These are phyloP conservation scores for Hyphopichia homilentoma DNA, from an alignment of 805 yeast genomes.

Conservation along the genomic window DNA sequence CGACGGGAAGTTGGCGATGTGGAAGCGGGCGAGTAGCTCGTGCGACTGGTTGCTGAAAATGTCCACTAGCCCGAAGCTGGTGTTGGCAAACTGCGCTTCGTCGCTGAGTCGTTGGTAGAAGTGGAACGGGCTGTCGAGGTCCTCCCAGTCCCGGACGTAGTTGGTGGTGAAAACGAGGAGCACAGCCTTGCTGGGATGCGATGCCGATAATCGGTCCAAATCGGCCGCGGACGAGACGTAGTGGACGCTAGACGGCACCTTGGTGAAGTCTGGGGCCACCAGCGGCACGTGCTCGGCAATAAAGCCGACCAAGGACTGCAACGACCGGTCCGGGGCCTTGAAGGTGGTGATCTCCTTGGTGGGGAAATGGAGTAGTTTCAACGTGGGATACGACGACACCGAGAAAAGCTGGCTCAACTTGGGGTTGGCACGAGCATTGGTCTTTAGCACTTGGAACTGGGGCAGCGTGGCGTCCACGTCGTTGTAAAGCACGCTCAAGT, in stretches of 20 bases:
- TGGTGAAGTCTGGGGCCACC: conserved; percentile 18
- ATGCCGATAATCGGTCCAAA: conserved; percentile 2
- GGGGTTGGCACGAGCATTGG: conserved; percentile 21
- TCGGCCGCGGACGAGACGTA: conserved; percentile 6
- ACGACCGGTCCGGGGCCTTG: conserved; percentile 18
- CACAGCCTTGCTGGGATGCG: conserved; percentile 7
- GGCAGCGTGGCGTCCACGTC: conserved; percentile 11
- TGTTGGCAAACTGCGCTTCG: conserved; percentile 3
- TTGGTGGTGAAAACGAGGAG: conserved; percentile 23
- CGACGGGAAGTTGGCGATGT: conserved; percentile 30
- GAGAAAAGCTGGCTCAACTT: conserved; percentile 36
- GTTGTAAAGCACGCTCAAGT: conserved; percentile 41
- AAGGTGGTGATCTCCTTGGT: conserved; percentile 40
- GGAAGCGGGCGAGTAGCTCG: conserved; percentile 18
- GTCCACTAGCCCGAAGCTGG: conserved; percentile 23
- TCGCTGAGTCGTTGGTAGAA: conserved; percentile 28
- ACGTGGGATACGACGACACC: conserved; percentile 45
- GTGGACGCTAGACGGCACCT: conserved; percentile 15
- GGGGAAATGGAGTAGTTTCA: conserved; percentile 41
- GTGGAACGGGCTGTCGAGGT: conserved; percentile 30
- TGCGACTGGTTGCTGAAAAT: conserved; percentile 14
- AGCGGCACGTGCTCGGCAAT: conserved; percentile 10
- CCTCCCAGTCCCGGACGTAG: conserved; percentile 26
- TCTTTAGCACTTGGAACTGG: conserved; percentile 27
- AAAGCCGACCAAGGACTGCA: conserved; percentile 17